A percentile compares a stretch with the other conserved stretches of the same genome.
These are phyloP conservation scores for Gypsophila paniculata DNA, from an alignment of 179 eudicot genomes.

Conservation along the genomic window DNA sequence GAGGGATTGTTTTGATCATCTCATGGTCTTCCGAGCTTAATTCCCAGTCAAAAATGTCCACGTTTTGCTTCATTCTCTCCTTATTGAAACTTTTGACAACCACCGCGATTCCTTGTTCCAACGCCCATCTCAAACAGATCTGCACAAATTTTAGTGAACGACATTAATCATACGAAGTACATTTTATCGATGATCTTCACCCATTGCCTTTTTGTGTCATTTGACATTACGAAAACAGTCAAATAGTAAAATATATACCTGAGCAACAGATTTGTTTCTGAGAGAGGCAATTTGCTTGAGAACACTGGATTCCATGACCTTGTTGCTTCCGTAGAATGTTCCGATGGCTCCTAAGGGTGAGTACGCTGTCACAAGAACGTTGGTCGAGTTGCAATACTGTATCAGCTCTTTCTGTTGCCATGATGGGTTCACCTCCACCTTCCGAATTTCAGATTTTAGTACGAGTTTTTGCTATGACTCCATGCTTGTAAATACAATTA, in stretches of 20 bases:
- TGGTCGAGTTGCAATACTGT: constrained; percentile 42
- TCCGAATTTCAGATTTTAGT: constrained; percentile 8
- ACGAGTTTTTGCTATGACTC: constrained; percentile 26
- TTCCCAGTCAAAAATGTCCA: constrained; percentile 46
- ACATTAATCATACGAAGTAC: not conserved
- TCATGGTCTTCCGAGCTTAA: constrained; percentile 39
- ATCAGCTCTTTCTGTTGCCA: constrained; percentile 66
- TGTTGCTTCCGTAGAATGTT: constrained; percentile 32
- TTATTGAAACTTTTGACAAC: constrained; percentile 49
- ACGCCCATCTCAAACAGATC: constrained; percentile 50
- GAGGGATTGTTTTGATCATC: constrained; percentile 47
- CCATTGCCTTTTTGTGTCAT: too few species aligned
- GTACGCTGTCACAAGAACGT: constrained; percentile 45
- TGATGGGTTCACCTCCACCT: constrained; percentile 62
- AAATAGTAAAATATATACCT: constrained; percentile 18
- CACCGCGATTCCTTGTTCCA: constrained; percentile 47
- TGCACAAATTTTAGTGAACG: constrained; percentile 32
- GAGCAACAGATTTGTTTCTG: constrained; percentile 29
- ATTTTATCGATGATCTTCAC: not conserved
- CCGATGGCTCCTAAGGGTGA: constrained; percentile 59
- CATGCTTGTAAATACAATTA: constrained; percentile 27
- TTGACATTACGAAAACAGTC: not conserved
- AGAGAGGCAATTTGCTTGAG: constrained; percentile 23
- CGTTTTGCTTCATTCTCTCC: constrained; percentile 54
- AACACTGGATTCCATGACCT: constrained; percentile 41